Evolutionary conservation across 1,139 yeast species (phyloP), one percentile per base, ranked within the genome.

Genomic region (Chernovozyma sophiae-reginae): DNA sequence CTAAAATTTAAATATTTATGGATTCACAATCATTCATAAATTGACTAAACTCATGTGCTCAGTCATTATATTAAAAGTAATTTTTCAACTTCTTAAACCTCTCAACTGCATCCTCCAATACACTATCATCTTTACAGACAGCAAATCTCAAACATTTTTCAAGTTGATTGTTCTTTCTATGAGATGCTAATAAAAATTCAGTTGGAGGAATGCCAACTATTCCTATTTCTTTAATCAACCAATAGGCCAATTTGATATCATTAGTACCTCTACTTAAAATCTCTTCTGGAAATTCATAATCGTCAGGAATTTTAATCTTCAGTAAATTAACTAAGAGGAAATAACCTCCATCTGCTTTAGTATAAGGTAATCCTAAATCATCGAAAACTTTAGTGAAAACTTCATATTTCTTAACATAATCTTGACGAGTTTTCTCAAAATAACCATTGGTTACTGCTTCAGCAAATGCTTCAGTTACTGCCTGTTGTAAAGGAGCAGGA

Each of bases 161-260:
- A 36, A 92, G 89, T 14, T 81, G 77, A 41, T 77, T 72, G 24
- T 86, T 90, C 42, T 77, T 76, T 57, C 85, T 81, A 32, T 77
- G 72, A 10, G 51, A 52, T 4, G 63, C 61, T 32, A 78, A 74
- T 53, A 86, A 79, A 55, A 92, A 92, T 59, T 90, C 98, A 4
- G 96, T 84, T 23, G 97, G 97, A 11, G 98, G 98, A 47, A 92
- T 90, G 4, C 95, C 85, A 18, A 92, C 97, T 32, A 92, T 95
- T 4, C 98, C 98, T 39, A 92, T 62, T 55, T 90, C 96, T 55
- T 79, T 81, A 52, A 89, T 86, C 43, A 92, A 70, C 97, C 97
- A 92, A 63, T 86, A 86, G 0, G 96, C 94, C 47, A 84, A 71
- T 53, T 79, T 79, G 69, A 87, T 92, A 64, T 92, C 98, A 47